Conservation (phyloP, 352 stramenopile genomes). For the Phytopythium kandeliae region DNA sequence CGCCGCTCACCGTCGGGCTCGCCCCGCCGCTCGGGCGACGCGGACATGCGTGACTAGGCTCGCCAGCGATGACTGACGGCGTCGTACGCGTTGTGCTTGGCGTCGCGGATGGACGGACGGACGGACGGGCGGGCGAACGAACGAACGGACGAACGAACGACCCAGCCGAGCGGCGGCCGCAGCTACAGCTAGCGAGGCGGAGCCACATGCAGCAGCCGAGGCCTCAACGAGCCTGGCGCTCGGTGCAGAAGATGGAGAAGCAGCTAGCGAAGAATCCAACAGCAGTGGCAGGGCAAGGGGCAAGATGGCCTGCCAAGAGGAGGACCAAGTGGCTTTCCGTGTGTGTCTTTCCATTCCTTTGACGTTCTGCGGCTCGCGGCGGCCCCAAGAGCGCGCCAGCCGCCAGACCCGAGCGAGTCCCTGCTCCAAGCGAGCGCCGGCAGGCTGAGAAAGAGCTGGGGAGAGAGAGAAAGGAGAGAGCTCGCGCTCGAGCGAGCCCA, state of each 20-base stretch:
- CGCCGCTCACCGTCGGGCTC: constrained; percentile 56
- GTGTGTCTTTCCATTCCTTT: constrained; percentile 2
- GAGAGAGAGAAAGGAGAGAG: neutral
- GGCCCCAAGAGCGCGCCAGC: neutral
- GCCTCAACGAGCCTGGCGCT: no score
- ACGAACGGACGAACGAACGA: no score
- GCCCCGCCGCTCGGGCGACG: constrained; percentile 25
- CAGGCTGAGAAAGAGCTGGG: neutral
- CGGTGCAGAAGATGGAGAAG: neutral
- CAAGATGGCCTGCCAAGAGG: constrained; percentile 1
- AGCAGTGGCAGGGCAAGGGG: constrained; percentile 4
- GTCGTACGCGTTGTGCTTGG: neutral
- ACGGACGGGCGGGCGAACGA: no score
- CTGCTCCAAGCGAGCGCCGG: no score
- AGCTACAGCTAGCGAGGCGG: no score
- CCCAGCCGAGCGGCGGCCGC: no score
- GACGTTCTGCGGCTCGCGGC: neutral
- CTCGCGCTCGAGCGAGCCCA: no score
- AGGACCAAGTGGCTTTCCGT: constrained; percentile 5
- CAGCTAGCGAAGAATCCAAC: constrained; percentile 5
- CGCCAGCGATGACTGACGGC: neutral
- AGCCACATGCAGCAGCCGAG: neutral
- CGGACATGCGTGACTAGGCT: constrained; percentile 30
- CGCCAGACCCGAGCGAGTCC: no score
- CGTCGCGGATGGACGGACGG: neutral